Base-by-base conservation (phyloP, 306 rosid genomes). In the Arachis hypogaea region DNA sequence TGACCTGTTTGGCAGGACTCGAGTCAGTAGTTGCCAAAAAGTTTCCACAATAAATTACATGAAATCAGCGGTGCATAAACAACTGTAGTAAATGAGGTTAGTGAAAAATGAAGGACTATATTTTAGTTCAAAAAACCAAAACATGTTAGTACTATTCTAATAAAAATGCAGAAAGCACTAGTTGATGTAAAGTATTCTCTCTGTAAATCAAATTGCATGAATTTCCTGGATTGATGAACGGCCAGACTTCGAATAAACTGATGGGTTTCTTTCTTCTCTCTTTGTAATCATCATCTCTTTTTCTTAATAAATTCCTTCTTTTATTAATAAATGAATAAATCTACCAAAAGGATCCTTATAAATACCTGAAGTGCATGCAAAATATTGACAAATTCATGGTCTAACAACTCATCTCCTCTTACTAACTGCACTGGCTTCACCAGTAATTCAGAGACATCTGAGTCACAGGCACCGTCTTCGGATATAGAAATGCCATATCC, bases 341-440 rank as follows among this genome's bases (percentile, higher is more conserved):
- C 11, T 16, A 33, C 3, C 0, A 3, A 51, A 9, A 40, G 59
- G 41, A 63, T 59, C 73, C 8, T 28, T 72, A 54, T 57, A 66
- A 85, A 38, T 85, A 90, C 97, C 99, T 92, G 96, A 79, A 94
- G 95, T 3, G 91, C 93, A n/a, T 94, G 97, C 93, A 94, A 83
- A 80, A 92, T 83, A 69, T 90, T 88, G 76, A 61, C 78, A 74
- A 92, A 94, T 63, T 87, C 88, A 16, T 52, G 67, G 58, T 87
- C 86, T 49, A 92, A 84, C 80, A 87, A 73, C 76, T 87, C 88
- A 72, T 75, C 67, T 71, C 81, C 90, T 71, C 82, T 73, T 29
- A 82, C 95, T 81, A 94, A 68, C 42, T 9, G 76, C 68, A 86
- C 78, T 10, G 87, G 88, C 79, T 78, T 82, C 63, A 77, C 55